Conservation (phyloP, 306 rosid genomes). For the Pyrus bretschneideri region DNA sequence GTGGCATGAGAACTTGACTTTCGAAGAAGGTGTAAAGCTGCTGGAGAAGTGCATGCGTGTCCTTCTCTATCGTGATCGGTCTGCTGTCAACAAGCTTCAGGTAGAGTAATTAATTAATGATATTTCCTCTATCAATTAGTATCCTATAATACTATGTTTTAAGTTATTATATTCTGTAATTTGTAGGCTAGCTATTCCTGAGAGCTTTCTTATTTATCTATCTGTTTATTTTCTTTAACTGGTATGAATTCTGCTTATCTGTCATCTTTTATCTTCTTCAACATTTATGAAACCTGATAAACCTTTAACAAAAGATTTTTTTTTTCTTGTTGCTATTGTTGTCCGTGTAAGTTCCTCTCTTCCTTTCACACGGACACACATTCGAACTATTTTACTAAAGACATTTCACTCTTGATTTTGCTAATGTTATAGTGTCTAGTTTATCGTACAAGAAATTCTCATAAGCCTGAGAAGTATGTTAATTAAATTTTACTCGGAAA, state of each 20-base stretch:
- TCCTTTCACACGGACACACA: background rate
- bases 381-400: background rate
- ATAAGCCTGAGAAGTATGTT: background rate
- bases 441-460: background rate
- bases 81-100: conserved; percentile 83
- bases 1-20: conserved; percentile 83
- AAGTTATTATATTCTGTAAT: background rate
- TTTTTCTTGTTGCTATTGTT: background rate
- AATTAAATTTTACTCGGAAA: background rate
- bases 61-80: conserved; percentile 88
- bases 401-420: background rate
- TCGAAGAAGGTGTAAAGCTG: conserved; percentile 83
- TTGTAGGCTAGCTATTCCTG: background rate
- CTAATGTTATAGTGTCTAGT: background rate
- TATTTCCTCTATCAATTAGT: background rate
- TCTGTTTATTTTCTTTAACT: background rate
- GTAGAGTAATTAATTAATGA: conserved; percentile 27
- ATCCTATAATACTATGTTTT: background rate
- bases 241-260: background rate
- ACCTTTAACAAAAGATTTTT: background rate
- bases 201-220: background rate
- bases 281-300: background rate
- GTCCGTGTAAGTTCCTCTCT: background rate
- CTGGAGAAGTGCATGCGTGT: conserved; percentile 98
- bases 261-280: background rate